Evolutionary conservation across 768 basidiomycete genomes (phyloP).

Genomic region (Lactifluus echinatus): DNA sequence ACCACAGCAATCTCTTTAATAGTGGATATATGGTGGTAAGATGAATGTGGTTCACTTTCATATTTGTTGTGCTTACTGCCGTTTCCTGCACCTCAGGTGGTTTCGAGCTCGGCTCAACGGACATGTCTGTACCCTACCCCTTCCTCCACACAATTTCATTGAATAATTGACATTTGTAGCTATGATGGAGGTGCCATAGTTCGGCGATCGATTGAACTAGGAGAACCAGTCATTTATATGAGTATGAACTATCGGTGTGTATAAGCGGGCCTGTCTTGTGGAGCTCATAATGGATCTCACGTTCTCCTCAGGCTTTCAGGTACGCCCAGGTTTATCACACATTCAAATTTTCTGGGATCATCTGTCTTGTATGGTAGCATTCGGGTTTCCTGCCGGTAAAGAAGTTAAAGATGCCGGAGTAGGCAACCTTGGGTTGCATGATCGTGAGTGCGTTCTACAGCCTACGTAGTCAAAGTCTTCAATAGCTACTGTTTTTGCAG

Average conservation of each 20-base stretch:
- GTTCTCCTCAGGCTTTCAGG: conserved; percentile 1
- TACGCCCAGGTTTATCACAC: too few species aligned
- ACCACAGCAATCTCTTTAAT: not conserved
- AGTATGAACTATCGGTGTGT: conserved; percentile 23
- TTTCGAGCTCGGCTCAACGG: not conserved
- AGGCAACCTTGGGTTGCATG: conserved; percentile 55
- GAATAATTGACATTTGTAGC: not conserved
- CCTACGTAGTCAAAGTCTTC: not conserved
- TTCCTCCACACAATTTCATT: too few species aligned
- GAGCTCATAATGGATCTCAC: not conserved
- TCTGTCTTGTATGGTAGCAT: conserved; percentile 27
- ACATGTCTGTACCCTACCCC: not conserved
- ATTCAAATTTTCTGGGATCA: not conserved
- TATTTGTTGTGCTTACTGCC: not conserved
- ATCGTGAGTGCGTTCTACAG: conserved; percentile 39
- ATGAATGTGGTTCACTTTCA: not conserved
- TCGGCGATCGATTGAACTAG: conserved; percentile 21
- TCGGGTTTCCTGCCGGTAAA: conserved; percentile 43
- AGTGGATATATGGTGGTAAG: conserved; percentile 24
- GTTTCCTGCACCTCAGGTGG: not conserved
- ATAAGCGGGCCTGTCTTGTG: not conserved
- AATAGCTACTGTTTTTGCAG: conserved; percentile 25
- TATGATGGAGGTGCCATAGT: conserved; percentile 16
- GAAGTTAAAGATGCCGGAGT: conserved; percentile 45
- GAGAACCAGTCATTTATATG: conserved; percentile 22